phyloP scores from a whole-genome alignment of 2,329 filamentous ascomycete species.

The Spiromastix sp. region DNA sequence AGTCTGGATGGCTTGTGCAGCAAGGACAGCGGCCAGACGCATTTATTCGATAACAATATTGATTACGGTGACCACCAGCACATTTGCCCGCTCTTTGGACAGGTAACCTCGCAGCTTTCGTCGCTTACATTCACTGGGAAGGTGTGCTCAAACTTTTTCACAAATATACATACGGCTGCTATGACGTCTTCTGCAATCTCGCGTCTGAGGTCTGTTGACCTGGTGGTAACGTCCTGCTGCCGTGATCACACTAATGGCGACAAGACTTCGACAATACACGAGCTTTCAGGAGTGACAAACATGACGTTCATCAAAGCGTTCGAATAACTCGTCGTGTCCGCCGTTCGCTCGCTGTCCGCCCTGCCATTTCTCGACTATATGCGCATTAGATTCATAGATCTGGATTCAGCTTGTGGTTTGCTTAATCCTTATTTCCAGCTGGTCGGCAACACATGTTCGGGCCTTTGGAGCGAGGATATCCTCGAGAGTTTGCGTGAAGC shows the following conservation, averaged over 20 bases:
- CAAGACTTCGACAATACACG: constrained; percentile 39
- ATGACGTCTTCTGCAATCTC: constrained; percentile 35
- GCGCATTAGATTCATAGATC: constrained; percentile 64
- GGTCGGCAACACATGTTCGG: constrained; percentile 50
- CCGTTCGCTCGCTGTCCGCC: constrained; percentile 49
- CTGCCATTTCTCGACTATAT: constrained; percentile 53
- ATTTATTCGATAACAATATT: constrained; percentile 35
- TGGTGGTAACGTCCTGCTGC: constrained; percentile 67
- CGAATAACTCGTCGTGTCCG: constrained; percentile 56
- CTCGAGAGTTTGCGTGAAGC: constrained; percentile 49
- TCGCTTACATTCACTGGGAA: constrained; percentile 63
- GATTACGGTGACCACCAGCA: constrained; percentile 45
- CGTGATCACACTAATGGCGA: constrained; percentile 28
- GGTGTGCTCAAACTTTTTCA: constrained; percentile 60
- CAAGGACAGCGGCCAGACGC: constrained; percentile 50
- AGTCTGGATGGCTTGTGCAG: constrained; percentile 62
- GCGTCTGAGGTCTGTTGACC: constrained; percentile 54
- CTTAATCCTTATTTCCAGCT: constrained; percentile 65
- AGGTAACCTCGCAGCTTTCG: constrained; percentile 51
- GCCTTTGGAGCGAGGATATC: constrained; percentile 63
- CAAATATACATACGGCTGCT: constrained; percentile 42
- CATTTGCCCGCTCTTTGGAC: constrained; percentile 55
- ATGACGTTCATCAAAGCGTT: constrained; percentile 63
- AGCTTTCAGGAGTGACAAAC: constrained; percentile 61
- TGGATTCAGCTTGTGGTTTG: constrained; percentile 60